Evolutionary conservation across 805 yeast genomes (phyloP).

Genomic region (Monosporozyma unispora): DNA sequence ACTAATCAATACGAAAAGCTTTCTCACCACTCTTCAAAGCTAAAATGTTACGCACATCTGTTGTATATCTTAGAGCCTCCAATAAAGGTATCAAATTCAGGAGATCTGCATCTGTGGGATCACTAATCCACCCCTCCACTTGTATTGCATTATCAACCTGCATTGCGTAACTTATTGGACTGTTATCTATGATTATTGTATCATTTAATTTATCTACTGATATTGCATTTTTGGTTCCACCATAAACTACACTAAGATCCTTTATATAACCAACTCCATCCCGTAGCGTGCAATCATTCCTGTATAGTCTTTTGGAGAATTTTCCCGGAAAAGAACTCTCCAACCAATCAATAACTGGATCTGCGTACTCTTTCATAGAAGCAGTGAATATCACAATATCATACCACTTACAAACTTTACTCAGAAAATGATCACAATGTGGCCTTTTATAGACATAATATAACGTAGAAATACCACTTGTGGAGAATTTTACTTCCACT

Average conservation of each 20-base stretch:
- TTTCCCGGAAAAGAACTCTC: slow-evolving; percentile 48
- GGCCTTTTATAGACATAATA: slow-evolving; percentile 92
- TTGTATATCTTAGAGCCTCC: slow-evolving; percentile 51
- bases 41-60: slow-evolving; percentile 74
- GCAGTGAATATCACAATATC: slow-evolving; percentile 90
- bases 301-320: slow-evolving; percentile 58
- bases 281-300: slow-evolving; percentile 69
- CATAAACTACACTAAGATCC: slow-evolving; percentile 36
- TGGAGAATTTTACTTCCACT: slow-evolving; percentile 64
- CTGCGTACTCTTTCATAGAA: slow-evolving; percentile 89
- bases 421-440: slow-evolving; percentile 74
- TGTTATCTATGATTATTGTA: slow-evolving; percentile 78
- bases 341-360: slow-evolving; percentile 89
- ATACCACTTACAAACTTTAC: slow-evolving; percentile 77
- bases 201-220: slow-evolving; percentile 34
- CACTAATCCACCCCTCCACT: slow-evolving; percentile 97
- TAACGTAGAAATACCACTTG: slow-evolving; percentile 60
- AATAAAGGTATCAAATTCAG: slow-evolving; percentile 70
- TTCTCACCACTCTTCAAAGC: slow-evolving; percentile 58
- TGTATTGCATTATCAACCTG: slow-evolving; percentile 84
- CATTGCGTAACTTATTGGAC: slow-evolving; percentile 79
- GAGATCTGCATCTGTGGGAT: slow-evolving; percentile 81
- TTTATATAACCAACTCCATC: slow-evolving; percentile 82
- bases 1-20: slow-evolving; percentile 12
- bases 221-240: background rate